Conservation (phyloP, 31 red algal genomes). For the Odonthalia washingtoniensis region DNA sequence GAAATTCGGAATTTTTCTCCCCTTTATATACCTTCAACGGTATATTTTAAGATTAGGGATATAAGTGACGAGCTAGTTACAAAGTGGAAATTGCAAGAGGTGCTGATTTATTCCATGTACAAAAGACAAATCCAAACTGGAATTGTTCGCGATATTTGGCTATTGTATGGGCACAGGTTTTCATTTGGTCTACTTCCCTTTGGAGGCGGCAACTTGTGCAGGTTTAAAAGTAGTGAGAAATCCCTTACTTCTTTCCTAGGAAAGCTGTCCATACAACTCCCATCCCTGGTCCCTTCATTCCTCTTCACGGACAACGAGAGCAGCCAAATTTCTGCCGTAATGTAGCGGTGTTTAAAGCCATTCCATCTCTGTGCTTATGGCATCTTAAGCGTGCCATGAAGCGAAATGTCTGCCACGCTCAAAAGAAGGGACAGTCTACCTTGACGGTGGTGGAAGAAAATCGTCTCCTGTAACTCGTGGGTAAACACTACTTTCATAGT, state of each 20-base stretch:
- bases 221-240: not conserved
- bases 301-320: not conserved
- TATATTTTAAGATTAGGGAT: too few relatives aligned
- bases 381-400: conserved; percentile 21
- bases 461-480: too few relatives aligned
- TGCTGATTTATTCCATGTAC: conserved; percentile 16
- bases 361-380: conserved; percentile 6
- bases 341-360: not conserved
- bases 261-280: not conserved
- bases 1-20: too few relatives aligned
- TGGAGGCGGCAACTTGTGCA: not conserved
- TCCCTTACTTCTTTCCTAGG: not conserved
- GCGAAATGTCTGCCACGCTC: not conserved
- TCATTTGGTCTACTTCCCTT: not conserved
- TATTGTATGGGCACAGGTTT: not conserved
- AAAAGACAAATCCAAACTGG: conserved; percentile 1
- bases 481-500: too few relatives aligned
- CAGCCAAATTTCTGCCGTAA: not conserved
- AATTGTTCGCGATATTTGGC: conserved; percentile 7
- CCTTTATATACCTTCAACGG: too few relatives aligned
- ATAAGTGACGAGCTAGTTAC: not conserved
- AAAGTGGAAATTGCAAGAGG: not conserved
- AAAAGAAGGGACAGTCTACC: not conserved
- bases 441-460: not conserved
- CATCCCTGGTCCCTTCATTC: not conserved